Percentiles rank a stretch among this genome's conserved stretches.
phyloP scores from a whole-genome alignment of 306 rosid genomes.

The Lathyrus sativus region DNA sequence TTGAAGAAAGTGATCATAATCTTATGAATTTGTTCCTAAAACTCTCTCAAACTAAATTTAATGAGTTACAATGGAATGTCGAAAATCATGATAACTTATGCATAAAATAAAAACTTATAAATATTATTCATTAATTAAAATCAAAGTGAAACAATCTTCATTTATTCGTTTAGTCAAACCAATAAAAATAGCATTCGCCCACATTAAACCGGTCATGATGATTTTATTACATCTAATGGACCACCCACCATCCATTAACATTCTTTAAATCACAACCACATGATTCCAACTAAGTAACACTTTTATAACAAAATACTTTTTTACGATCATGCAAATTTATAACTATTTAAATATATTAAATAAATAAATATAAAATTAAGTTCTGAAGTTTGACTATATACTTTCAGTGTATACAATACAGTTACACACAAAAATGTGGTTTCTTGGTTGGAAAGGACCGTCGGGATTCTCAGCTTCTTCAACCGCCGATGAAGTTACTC shows the following conservation, averaged over 20 bases:
- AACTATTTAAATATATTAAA: not conserved
- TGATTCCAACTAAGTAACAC: not conserved
- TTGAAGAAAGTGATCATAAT: no score
- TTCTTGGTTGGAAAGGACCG: conserved; percentile 53
- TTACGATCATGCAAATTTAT: not conserved
- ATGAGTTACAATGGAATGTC: no score
- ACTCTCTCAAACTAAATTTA: no score
- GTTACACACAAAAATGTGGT: conserved; percentile 50
- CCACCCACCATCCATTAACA: not conserved
- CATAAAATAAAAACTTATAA: no score
- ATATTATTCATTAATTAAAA: no score
- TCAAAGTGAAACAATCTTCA: no score
- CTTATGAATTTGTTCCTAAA: no score
- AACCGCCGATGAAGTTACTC: conserved; percentile 73
- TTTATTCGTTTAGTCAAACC: not conserved
- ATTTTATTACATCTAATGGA: not conserved
- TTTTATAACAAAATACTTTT: not conserved
- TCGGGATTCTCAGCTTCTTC: conserved; percentile 79
- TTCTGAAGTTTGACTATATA: conserved; percentile 1
- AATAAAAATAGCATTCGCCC: not conserved
- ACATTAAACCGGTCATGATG: not conserved
- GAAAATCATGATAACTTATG: no score
- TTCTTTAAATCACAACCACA: not conserved
- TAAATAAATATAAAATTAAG: not conserved
- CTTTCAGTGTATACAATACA: no score